phyloP scores from a whole-genome alignment of 371 early-diverging fungal genomes.

The Syncephalastrum sp. region DNA sequence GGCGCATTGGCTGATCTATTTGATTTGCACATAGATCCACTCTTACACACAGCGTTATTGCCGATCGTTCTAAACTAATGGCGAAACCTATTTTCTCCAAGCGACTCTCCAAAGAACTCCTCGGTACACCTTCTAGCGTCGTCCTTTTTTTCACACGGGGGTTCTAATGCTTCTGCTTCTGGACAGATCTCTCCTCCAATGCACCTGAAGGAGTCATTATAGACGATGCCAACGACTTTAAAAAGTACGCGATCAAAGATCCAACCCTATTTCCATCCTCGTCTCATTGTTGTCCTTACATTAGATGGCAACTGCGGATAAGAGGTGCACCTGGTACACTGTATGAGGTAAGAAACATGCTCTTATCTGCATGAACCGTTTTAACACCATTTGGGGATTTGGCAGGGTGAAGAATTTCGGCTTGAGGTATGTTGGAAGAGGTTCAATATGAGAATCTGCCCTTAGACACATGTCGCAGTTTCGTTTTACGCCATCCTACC shows the following conservation, averaged over 20 bases:
- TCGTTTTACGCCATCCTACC: conserved; percentile 80
- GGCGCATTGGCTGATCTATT: no score
- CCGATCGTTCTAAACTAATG: conserved; percentile 6
- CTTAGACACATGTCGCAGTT: conserved; percentile 47
- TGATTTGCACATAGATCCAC: no score
- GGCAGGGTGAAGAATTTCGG: conserved; percentile 59
- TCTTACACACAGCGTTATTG: no score
- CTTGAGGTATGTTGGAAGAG: conserved; percentile 53
- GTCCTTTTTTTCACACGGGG: neutral
- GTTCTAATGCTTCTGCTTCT: neutral
- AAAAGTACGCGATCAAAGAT: conserved; percentile 35
- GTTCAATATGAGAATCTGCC: neutral
- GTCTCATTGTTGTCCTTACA: neutral
- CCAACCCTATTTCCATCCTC: neutral
- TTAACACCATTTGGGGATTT: neutral
- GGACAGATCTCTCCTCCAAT: conserved; percentile 53
- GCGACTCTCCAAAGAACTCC: conserved; percentile 55
- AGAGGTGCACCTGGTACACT: conserved; percentile 67
- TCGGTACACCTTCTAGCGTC: conserved; percentile 31
- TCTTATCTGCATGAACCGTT: neutral
- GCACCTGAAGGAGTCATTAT: conserved; percentile 60
- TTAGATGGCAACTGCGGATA: conserved; percentile 63
- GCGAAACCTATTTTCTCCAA: conserved; percentile 28
- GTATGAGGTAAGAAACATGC: conserved; percentile 50
- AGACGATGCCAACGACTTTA: conserved; percentile 58